phyloP scores from a whole-genome alignment of 257 asterid genomes.

The Mentha longifolia region DNA sequence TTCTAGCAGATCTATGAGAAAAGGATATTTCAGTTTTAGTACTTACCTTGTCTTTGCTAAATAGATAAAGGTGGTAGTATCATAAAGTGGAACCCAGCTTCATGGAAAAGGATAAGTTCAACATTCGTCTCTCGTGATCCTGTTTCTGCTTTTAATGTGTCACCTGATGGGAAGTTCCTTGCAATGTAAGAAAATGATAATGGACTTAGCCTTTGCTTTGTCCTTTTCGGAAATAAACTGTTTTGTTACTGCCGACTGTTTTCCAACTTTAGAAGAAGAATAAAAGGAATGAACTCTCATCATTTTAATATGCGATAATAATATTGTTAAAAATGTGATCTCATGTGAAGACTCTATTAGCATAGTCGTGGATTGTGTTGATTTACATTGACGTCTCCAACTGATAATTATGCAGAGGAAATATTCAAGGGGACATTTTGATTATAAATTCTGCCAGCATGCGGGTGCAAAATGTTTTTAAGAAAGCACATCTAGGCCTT shows the following conservation, averaged over 20 bases:
- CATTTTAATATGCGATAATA: background rate
- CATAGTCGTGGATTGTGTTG: constrained; percentile 3
- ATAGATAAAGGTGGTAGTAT: constrained; percentile 67
- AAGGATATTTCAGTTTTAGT: constrained; percentile 16
- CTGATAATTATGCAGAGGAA: constrained; percentile 71
- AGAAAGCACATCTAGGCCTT: constrained; percentile 91
- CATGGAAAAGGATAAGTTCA: constrained; percentile 79
- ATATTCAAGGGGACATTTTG: constrained; percentile 71
- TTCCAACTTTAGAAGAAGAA: background rate
- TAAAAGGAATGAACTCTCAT: background rate
- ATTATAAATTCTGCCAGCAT: constrained; percentile 55
- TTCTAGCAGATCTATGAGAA: constrained; percentile 20
- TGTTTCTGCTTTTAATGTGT: constrained; percentile 81
- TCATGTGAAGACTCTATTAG: constrained; percentile 4
- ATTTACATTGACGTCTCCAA: constrained; percentile 25
- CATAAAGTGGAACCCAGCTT: constrained; percentile 65
- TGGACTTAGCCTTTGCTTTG: background rate
- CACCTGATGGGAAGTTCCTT: constrained; percentile 83
- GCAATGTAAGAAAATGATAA: constrained; percentile 62
- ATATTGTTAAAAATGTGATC: background rate
- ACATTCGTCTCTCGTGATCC: constrained; percentile 61
- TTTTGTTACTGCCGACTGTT: background rate
- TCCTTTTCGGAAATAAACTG: constrained; percentile 8
- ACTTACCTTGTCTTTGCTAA: constrained; percentile 27
- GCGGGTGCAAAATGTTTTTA: constrained; percentile 58